phyloP scores from a whole-genome alignment of 805 yeast species.

The Spathaspora boniae region DNA sequence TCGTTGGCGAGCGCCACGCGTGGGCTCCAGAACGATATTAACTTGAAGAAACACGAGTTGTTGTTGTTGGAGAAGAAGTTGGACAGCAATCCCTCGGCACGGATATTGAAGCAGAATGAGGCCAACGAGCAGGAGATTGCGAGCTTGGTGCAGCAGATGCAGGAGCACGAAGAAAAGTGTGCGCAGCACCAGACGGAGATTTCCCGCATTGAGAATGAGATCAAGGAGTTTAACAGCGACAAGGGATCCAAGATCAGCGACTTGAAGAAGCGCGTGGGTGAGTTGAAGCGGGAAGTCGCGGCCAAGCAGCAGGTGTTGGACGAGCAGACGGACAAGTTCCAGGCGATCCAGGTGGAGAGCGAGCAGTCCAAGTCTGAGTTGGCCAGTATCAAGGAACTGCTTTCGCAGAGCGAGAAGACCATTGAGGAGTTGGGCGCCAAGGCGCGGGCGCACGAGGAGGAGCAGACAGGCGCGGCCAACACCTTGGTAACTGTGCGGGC shows the following conservation, averaged over 20 bases:
- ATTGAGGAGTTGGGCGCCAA: constrained; percentile 25
- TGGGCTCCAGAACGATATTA: constrained; percentile 55
- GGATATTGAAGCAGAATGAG: constrained; percentile 49
- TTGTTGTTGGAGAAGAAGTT: constrained; percentile 52
- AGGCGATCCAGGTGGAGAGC: constrained; percentile 61
- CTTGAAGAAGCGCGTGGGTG: constrained; percentile 50
- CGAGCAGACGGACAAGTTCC: constrained; percentile 50
- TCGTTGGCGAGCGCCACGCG: constrained; percentile 47
- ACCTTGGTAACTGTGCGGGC: constrained; percentile 18
- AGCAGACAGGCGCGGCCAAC: constrained; percentile 16
- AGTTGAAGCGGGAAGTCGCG: constrained; percentile 30
- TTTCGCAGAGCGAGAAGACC: constrained; percentile 29
- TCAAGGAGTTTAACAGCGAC: constrained; percentile 73
- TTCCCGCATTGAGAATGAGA: constrained; percentile 61
- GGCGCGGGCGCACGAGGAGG: constrained; percentile 7
- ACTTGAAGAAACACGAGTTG: constrained; percentile 57
- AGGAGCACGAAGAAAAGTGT: constrained; percentile 28
- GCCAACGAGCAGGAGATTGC: constrained; percentile 45
- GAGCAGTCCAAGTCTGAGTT: constrained; percentile 68
- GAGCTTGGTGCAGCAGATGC: constrained; percentile 35
- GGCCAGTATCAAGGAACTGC: constrained; percentile 38
- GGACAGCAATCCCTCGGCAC: constrained; percentile 53
- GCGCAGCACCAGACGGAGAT: constrained; percentile 42
- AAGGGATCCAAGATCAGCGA: constrained; percentile 77
- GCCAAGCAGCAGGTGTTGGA: constrained; percentile 41